These are phyloP conservation scores for Chlamydomonas schloesseri DNA, from an alignment of 139 green algal genomes.

Conservation along the genomic window DNA sequence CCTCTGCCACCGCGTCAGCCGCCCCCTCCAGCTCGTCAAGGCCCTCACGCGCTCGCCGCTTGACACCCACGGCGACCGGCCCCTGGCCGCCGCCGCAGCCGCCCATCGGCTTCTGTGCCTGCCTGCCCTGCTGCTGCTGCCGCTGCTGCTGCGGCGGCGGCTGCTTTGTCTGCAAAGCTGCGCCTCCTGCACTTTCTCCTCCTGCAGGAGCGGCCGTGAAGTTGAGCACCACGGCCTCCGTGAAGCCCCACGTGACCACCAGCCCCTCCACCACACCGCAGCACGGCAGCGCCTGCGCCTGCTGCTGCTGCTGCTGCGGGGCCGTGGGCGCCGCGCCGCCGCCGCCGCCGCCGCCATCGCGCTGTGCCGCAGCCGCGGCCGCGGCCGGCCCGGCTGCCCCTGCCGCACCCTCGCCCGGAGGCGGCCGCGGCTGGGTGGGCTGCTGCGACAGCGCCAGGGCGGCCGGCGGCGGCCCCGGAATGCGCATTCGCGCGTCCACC, in stretches of 20 bases:
- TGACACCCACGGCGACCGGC: no score
- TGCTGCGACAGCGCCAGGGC: not conserved
- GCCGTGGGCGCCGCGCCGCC: not conserved
- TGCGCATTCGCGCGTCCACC: not conserved
- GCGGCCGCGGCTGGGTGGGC: no score
- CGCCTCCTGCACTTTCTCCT: no score
- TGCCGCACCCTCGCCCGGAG: no score
- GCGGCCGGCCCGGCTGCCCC: no score
- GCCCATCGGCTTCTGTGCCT: not conserved
- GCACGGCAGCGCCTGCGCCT: not conserved
- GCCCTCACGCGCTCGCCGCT: no score
- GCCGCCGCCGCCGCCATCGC: not conserved
- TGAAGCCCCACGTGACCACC: slow-evolving; percentile 18
- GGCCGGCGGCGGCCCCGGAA: slow-evolving; percentile 5
- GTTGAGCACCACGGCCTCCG: slow-evolving; percentile 8
- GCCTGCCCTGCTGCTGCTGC: not conserved
- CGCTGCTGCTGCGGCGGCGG: not conserved
- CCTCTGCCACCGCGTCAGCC: not conserved
- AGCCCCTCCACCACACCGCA: slow-evolving; percentile 14
- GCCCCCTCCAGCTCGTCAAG: not conserved
- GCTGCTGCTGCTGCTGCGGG: not conserved
- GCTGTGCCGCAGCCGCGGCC: not conserved
- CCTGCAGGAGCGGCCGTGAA: not conserved
- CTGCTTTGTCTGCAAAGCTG: no score
- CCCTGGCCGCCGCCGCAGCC: no score